These are phyloP conservation scores for Entomortierella chlamydospora DNA, from an alignment of 192 early-diverging fungal genomes.

Conservation along the genomic window DNA sequence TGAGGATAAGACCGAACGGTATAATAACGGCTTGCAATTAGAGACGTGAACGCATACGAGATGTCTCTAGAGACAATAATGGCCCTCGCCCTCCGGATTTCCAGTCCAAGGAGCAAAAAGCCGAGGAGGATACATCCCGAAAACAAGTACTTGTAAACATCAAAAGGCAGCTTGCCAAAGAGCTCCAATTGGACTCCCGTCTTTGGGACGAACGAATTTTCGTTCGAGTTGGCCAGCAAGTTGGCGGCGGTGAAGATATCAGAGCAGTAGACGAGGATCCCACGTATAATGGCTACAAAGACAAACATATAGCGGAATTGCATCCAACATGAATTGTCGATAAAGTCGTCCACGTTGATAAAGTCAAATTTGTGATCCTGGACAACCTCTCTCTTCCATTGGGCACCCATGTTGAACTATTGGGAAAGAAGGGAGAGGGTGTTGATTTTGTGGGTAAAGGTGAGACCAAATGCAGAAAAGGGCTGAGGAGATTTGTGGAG, in stretches of 20 bases:
- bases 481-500: neutral
- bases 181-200: conserved; percentile 16
- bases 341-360: conserved; percentile 83
- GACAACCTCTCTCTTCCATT: conserved; percentile 84
- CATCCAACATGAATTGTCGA: conserved; percentile 51
- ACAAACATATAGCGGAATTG: conserved; percentile 65
- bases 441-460: neutral
- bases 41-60: conserved; percentile 78
- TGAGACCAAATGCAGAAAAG: neutral
- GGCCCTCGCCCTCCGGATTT: conserved; percentile 72
- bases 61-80: conserved; percentile 81
- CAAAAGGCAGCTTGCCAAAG: conserved; percentile 49
- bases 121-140: conserved; percentile 76
- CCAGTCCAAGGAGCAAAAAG: conserved; percentile 74
- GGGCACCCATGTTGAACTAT: conserved; percentile 45
- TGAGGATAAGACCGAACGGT: conserved; percentile 77
- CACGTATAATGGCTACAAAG: conserved; percentile 74
- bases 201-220: conserved; percentile 33
- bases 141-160: conserved; percentile 64
- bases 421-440: neutral
- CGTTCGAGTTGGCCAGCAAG: conserved; percentile 60
- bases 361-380: conserved; percentile 91
- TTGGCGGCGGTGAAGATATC: conserved; percentile 84
- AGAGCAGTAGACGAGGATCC: conserved; percentile 80
- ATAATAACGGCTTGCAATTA: conserved; percentile 80